Base-by-base conservation (phyloP, 129 eudicot genomes). In the Silybum marianum region DNA sequence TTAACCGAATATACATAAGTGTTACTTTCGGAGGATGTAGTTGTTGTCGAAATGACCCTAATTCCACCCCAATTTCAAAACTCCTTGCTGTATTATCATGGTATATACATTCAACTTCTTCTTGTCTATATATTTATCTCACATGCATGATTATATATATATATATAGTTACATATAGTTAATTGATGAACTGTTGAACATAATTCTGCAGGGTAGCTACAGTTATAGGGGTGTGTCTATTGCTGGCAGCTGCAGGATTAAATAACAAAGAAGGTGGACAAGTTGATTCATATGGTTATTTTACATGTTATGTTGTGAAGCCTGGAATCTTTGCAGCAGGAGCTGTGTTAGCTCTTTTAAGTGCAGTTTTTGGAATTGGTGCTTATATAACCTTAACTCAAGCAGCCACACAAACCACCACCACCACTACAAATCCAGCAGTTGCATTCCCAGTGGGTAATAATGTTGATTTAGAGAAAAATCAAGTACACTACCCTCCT, bases 271-370 rank as follows among this genome's bases (percentile, higher is more conserved):
- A 75, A 51, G 76, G 80, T 2, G 83, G 42, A 74, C 18, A 78
- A 32, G 25, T 63, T 21, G 42, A 68, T 38, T 72, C 44, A 22
- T 67, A 78, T 19, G 83, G 83, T 23, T 78, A 63, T 32, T 2
- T 65, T 26, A 66, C 70, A 48, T 84, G 87, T 80, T 78, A 72
- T 38, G 82, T 42, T 51, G 83, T 84, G 69, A 84, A 65, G 72
- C 80, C 87, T 14, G 87, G 87, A 34, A 74, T 78, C 21, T 84
- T 78, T 84, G 87, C 87, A 30, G 40, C 69, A 34, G 87, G 87
- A 22, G 87, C 83, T 44, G 16, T 78, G n/a, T 72, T 84, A 39
- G 83, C 87, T 58, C 80, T 84, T 72, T 75, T 80, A 40, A 84
- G 87, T 13, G 80, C 79, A 5, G 40, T 72, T n/a, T 74, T 84